Percentiles rank a stretch among this genome's conserved stretches.
These are phyloP conservation scores for Coemansia sp. DNA, from an alignment of 192 early-diverging fungal species.

Conservation along the genomic window DNA sequence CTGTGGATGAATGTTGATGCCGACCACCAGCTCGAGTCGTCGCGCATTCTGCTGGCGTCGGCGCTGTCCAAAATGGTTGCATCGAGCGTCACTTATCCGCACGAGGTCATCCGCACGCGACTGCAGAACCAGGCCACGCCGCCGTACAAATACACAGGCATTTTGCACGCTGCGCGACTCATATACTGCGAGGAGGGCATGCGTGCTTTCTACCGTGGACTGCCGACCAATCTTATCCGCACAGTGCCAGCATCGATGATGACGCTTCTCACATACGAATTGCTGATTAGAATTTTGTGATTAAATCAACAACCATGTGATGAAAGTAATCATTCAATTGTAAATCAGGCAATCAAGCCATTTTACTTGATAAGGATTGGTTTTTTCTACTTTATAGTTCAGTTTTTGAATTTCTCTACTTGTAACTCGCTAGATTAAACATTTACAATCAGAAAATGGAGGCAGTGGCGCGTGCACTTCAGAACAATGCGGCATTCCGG, in stretches of 20 bases:
- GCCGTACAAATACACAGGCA: slow-evolving; percentile 79
- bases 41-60: slow-evolving; percentile 75
- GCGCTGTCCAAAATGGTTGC: slow-evolving; percentile 89
- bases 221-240: slow-evolving; percentile 81
- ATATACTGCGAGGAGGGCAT: slow-evolving; percentile 79
- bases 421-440: background rate
- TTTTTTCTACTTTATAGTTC: background rate
- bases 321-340: background rate
- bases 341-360: background rate
- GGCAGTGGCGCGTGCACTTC: slow-evolving; percentile 34
- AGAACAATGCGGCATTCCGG: slow-evolving; percentile 47
- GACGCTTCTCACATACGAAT: slow-evolving; percentile 86
- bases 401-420: slow-evolving; percentile 1
- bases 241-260: slow-evolving; percentile 87
- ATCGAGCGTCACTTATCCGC: slow-evolving; percentile 87
- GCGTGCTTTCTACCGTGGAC: slow-evolving; percentile 83
- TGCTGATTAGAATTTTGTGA: slow-evolving; percentile 65
- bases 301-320: no score
- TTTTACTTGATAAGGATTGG: background rate
- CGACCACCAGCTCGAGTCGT: slow-evolving; percentile 31
- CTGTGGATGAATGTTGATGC: slow-evolving; percentile 19
- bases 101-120: slow-evolving; percentile 92
- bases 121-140: slow-evolving; percentile 81
- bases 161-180: slow-evolving; percentile 71
- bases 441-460: slow-evolving; percentile 15